Evolutionary conservation across 495 filamentous ascomycete species (phyloP), one percentile per base, ranked within the genome.

Genomic region (Penicillium cinerascens): DNA sequence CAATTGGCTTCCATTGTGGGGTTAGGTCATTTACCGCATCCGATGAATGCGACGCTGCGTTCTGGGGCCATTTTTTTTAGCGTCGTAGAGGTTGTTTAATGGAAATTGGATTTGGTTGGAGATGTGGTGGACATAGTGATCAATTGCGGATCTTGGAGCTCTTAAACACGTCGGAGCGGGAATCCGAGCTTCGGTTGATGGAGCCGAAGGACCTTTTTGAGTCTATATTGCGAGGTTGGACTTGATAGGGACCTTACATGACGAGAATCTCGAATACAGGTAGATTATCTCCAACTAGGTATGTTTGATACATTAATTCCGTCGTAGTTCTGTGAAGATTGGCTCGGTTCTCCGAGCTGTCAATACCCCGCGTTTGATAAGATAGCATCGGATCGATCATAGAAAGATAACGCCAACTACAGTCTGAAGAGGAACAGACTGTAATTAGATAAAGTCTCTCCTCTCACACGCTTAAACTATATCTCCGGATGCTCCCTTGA

Each of bases 11-110:
- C 1, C 4, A 16, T 16, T n/a, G 36, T 15, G 16, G 10, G 16
- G 9, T 3, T 6, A 2, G 33, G 22, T 22, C n/a, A 15, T 10
- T 17, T 56, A 64, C 64, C 64, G 49, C 64, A 64, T 29, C 64
- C 60, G 44, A 67, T 59, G 40, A 67, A 63, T 10, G 63, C 63
- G 35, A 66, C 37, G 15, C n/a, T 53, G 23, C 43, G 38, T 15
- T 47, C 37, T 42, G 18, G 33, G 10, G 41, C 13, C 40, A 48
- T 54, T 46, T 21, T 46, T 21, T 47, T 47, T 33, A 44, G 10
- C 21, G 15, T 49, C 33, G 9, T 13, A 3, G 33, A 4, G 23
- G 8, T 13, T 27, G 37, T 2, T 7, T 11, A 15, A 11, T 21
- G 11, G 16, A 16, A 1, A 23, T 6, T 38, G 21, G 15, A 40